A percentile compares a stretch with the other conserved stretches of the same genome.
Evolutionary conservation across 441 rosid genomes (phyloP).

Genomic region (Jatropha podagrica): DNA sequence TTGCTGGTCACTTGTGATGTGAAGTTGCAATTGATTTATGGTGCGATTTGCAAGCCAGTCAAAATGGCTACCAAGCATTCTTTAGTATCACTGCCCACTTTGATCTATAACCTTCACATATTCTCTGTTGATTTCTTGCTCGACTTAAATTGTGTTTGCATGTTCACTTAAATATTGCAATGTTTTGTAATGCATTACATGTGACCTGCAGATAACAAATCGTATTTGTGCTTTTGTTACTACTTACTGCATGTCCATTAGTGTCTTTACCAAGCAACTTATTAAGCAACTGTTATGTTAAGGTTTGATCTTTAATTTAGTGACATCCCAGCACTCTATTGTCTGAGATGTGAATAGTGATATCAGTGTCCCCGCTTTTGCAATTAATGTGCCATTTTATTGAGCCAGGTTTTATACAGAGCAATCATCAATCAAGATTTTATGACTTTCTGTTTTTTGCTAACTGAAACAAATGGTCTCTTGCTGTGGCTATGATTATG

Average conservation of each 20-base stretch:
- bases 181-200: neutral
- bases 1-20: neutral
- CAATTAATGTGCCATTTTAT: neutral
- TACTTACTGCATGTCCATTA: neutral
- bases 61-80: neutral
- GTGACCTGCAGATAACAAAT: neutral
- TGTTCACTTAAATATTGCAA: neutral
- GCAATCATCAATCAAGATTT: neutral
- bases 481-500: neutral
- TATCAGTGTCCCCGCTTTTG: neutral
- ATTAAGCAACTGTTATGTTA: neutral
- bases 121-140: constrained; percentile 6
- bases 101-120: neutral
- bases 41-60: neutral
- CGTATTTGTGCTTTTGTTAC: neutral
- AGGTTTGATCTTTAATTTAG: neutral
- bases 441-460: neutral
- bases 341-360: neutral
- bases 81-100: neutral
- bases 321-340: neutral
- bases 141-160: constrained; percentile 3
- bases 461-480: constrained; percentile 5
- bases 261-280: neutral
- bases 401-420: neutral
- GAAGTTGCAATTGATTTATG: constrained; percentile 2